Evolutionary conservation across 2,329 filamentous ascomycete species (phyloP), one percentile per base, ranked within the genome.

Genomic region (Thermothelomyces thermophilus): DNA sequence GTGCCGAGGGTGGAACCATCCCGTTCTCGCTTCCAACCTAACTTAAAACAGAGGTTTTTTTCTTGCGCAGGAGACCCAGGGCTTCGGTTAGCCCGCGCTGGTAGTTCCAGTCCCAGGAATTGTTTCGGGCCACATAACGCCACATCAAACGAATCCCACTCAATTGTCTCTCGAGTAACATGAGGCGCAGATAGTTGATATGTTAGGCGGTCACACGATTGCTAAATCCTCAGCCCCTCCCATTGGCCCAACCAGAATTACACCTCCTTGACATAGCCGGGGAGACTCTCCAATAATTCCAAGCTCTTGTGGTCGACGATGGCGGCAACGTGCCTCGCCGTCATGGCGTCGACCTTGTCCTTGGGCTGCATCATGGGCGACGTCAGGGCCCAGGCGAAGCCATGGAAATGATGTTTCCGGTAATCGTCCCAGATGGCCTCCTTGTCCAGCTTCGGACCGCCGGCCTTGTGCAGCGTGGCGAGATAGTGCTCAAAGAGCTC

Each of bases 351-450:
- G 14, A 68, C 64, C 14, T 57, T 58, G 9, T 64, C 62, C 54
- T 63, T 60, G 22, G 60, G 54, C 51, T 68, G 66, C 65, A 68
- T 67, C 51, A 62, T 55, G 22, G 65, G 64, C 17, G 64, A 62
- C 22, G 63, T 64, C 48, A 68, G 55, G 26, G 66, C 52, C 66
- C 65, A 68, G 10, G 63, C 65, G 14, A 68, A 59, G 35, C 65
- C 64, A 2, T 62, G 58, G 24, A 68, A 51, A 43, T 64, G 60
- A 16, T 64, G 63, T 48, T 64, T 66, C 3, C 59, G 54, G 48
- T 68, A 66, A 40, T 68, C 65, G 30, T 51, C 50, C 46, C 55
- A 54, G 4, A 66, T 56, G 13, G 63, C 64, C 11, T 58, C 55
- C 7, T 62, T 58, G 14, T 58, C 53, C 22, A 60, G 48, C 41